Base-by-base conservation (phyloP, 208 protist species). In the Endotrypanum monterogeii region DNA sequence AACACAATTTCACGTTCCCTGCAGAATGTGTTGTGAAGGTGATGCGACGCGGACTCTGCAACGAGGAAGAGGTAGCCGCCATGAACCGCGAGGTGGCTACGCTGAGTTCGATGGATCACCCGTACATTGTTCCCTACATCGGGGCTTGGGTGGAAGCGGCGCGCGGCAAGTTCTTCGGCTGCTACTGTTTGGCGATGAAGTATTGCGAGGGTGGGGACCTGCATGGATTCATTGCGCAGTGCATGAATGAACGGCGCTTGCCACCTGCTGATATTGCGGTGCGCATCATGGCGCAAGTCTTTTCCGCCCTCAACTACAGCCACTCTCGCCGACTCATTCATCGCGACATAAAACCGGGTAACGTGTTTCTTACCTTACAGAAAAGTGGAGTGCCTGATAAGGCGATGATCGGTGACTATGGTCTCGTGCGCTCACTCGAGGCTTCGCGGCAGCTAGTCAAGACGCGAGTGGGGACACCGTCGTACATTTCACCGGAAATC, bases 401-500 rank as follows among this genome's bases (percentile, higher is more conserved):
- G 69, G 83, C 84, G 12, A 74, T 97, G 62, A 70, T 98, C 4
- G 94, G 95, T 11, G 95, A 98, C 82, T 98, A 90, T 65, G 95
- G 95, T 20, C 75, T 97, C n/a, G 85, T 94, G 41, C 93, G 91
- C 25, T 84, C 90, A 16, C 69, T 98, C 23, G 83, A 93, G 51
- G 71, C 75, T 30, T 89, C 89, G 50, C 46, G 71, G 48, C 85
- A 95, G 37, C 55, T 94, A 55, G 89, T 89, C 1, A 81, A 75
- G 37, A 96, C 92, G 30, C 87, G 93, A 1, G 90, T 98, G 32
- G 96, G 94, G 32, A 96, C 94, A 51, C 94, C 96, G 28, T 95
- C 91, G 62, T 98, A 98, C 88, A 89, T 96, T 76, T 95, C 93
- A 1, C 98, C 98, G 0, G 95, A 99, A 75, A 93, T 99, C 39